A percentile compares a stretch with the other conserved stretches of the same genome.
Conservation (phyloP, 495 filamentous ascomycete species). For the Neurospora sp. region DNA sequence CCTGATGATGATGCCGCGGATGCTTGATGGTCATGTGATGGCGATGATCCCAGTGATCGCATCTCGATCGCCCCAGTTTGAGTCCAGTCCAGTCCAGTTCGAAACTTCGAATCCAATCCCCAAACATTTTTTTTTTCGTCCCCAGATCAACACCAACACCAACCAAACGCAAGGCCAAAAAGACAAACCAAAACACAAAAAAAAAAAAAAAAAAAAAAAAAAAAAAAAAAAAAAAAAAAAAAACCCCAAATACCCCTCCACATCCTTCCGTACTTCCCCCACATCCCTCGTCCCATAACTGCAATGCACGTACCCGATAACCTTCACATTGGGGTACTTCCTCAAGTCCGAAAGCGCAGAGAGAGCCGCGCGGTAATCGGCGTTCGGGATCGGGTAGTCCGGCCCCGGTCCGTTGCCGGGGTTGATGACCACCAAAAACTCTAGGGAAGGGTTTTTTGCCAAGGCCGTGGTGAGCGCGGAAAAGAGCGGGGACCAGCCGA, state of each 20-base stretch:
- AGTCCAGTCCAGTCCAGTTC: background rate
- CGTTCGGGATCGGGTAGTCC: conserved; percentile 30
- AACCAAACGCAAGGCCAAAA: background rate
- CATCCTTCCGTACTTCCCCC: conserved; percentile 29
- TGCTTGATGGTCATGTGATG: background rate
- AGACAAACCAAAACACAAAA: background rate
- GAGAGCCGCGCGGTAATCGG: conserved; percentile 41
- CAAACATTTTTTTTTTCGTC: background rate
- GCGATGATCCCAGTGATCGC: background rate
- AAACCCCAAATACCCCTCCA: background rate
- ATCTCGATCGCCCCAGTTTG: background rate
- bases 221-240: background rate
- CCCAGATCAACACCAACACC: background rate
- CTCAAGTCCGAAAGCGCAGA: conserved; percentile 24
- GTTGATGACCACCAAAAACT: conserved; percentile 47
- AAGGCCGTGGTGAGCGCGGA: conserved; percentile 21
- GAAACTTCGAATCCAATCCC: background rate
- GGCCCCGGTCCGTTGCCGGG: conserved; percentile 44
- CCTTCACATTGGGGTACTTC: conserved; percentile 25
- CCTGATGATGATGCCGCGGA: background rate
- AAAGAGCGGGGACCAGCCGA: conserved; percentile 39
- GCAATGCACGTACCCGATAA: conserved; percentile 47
- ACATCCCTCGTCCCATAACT: conserved; percentile 37
- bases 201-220: background rate
- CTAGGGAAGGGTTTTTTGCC: conserved; percentile 28